Conservation (phyloP, 2,329 filamentous ascomycete species). For the Epichloe brachyelytri region DNA sequence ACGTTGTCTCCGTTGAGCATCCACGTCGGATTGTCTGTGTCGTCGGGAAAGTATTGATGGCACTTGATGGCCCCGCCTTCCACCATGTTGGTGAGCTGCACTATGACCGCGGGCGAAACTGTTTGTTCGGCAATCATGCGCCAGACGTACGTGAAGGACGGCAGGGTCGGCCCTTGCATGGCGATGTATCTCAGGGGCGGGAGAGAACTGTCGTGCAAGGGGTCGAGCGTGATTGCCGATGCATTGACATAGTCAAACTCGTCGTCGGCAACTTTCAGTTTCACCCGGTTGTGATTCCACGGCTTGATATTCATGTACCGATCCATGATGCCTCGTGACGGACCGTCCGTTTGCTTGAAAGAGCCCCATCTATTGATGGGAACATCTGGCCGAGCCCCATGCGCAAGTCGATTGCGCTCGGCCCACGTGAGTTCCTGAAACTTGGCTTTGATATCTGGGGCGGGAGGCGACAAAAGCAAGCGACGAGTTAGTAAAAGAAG, state of each 20-base stretch:
- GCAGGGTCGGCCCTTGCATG: constrained; percentile 77
- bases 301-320: constrained; percentile 85
- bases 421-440: constrained; percentile 41
- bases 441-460: constrained; percentile 33
- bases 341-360: constrained; percentile 21
- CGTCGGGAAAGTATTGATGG: constrained; percentile 69
- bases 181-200: constrained; percentile 62
- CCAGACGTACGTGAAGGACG: constrained; percentile 74
- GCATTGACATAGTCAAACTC: constrained; percentile 73
- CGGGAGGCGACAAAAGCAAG: not conserved
- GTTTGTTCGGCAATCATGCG: constrained; percentile 84
- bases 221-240: constrained; percentile 50
- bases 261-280: constrained; percentile 62
- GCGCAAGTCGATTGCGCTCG: constrained; percentile 35
- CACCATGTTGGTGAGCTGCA: constrained; percentile 87
- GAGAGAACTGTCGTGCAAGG: constrained; percentile 23
- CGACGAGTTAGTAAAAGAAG: not conserved
- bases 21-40: constrained; percentile 37
- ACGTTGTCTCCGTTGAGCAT: constrained; percentile 50
- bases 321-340: constrained; percentile 41
- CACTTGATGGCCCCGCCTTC: constrained; percentile 74
- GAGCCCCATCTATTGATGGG: constrained; percentile 21
- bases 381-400: constrained; percentile 24
- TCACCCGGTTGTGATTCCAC: constrained; percentile 76
- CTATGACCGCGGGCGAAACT: constrained; percentile 61